phyloP scores from a whole-genome alignment of 2,329 filamentous ascomycete genomes.

The Botrytis sinoallii region DNA sequence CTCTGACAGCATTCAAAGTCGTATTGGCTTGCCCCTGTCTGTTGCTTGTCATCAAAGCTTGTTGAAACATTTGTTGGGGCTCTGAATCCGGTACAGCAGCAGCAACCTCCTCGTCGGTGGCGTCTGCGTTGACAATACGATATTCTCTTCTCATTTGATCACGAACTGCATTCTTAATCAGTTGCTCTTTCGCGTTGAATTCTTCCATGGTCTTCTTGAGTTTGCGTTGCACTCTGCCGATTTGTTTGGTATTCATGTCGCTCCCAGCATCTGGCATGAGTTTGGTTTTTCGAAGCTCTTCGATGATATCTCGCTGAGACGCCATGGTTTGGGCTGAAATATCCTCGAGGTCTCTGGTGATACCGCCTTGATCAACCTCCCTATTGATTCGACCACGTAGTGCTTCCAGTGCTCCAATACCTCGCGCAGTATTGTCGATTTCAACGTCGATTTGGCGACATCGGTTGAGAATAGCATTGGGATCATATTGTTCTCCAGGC shows the following conservation, averaged over 20 bases:
- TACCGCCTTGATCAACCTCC: too few species aligned
- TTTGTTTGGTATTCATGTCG: constrained; percentile 48
- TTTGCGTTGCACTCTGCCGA: constrained; percentile 74
- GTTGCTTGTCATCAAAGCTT: constrained; percentile 78
- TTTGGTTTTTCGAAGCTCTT: too few species aligned
- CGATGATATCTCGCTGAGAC: too few species aligned
- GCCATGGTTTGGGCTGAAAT: too few species aligned
- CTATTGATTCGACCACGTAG: too few species aligned
- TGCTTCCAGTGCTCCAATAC: too few species aligned
- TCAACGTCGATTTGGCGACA: constrained; percentile 76
- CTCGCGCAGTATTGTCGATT: constrained; percentile 45
- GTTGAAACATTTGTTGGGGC: constrained; percentile 77
- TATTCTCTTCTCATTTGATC: constrained; percentile 88
- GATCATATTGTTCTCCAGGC: constrained; percentile 52
- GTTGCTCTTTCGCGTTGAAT: constrained; percentile 66
- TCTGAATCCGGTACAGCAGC: constrained; percentile 71
- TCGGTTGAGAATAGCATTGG: constrained; percentile 79
- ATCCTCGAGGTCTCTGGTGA: too few species aligned
- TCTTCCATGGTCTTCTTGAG: constrained; percentile 77
- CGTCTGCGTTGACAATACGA: constrained; percentile 81
- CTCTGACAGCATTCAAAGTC: constrained; percentile 74
- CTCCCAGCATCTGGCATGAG: too few species aligned
- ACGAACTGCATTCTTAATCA: constrained; percentile 53
- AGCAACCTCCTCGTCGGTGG: constrained; percentile 72
- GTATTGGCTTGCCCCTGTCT: constrained; percentile 77